Conservation (phyloP, 225 moss, liverwort and hornwort species). For the Marchantia paleacea region DNA sequence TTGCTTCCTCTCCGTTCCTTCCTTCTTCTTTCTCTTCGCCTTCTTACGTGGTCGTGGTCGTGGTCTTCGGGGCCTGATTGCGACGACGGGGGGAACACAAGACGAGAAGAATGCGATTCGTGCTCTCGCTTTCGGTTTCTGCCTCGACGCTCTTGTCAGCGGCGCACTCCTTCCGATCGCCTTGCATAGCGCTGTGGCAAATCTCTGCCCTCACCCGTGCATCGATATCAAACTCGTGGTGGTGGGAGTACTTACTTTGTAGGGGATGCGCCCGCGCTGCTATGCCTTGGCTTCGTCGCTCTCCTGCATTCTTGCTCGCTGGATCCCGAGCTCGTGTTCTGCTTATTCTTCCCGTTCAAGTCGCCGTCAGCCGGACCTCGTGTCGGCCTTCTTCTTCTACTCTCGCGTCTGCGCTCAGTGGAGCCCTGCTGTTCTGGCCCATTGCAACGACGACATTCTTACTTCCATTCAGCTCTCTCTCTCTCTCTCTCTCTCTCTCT, state of each 20-base stretch:
- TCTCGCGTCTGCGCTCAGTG: not conserved
- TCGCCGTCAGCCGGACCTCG: not conserved
- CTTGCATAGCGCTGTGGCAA: constrained; percentile 11
- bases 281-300: not conserved
- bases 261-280: not conserved
- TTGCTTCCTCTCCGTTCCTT: too few species aligned
- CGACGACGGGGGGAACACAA: not conserved
- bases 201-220: not conserved
- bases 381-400: too few species aligned
- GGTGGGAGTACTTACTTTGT: not conserved
- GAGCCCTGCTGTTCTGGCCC: not conserved
- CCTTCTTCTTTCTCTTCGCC: too few species aligned
- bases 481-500: not conserved
- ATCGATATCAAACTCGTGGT: not conserved
- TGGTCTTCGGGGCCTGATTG: not conserved
- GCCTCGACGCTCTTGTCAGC: not conserved
- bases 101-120: not conserved
- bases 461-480: not conserved
- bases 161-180: constrained; percentile 1
- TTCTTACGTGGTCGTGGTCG: not conserved
- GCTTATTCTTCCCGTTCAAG: not conserved
- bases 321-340: not conserved
- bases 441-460: not conserved
- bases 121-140: not conserved
- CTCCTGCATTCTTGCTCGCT: not conserved